A percentile compares a stretch with the other conserved stretches of the same genome.
These are phyloP conservation scores for Saccharomycopsis microspora DNA, from an alignment of 805 yeast species.

Conservation along the genomic window DNA sequence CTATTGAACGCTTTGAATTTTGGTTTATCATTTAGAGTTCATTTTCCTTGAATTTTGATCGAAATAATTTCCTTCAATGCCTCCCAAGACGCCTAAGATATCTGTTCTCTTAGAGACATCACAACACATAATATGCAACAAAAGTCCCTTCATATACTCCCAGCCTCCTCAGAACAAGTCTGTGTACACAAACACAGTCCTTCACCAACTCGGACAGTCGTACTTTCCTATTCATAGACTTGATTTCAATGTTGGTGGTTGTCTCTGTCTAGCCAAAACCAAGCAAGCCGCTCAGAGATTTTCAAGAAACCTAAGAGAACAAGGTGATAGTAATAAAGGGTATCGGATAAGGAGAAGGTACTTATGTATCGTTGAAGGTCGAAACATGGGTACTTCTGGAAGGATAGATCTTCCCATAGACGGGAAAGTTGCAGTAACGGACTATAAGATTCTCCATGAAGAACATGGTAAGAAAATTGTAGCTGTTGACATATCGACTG, in stretches of 20 bases:
- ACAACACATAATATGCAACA: not conserved
- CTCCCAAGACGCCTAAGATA: too few relatives aligned
- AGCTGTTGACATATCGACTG: conserved; percentile 26
- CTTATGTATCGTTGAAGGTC: conserved; percentile 20
- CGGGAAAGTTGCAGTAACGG: conserved; percentile 13
- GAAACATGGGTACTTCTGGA: not conserved
- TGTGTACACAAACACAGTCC: not conserved
- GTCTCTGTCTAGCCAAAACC: conserved; percentile 26
- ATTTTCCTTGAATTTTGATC: too few relatives aligned
- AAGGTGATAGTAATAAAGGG: conserved; percentile 28
- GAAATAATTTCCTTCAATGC: too few relatives aligned
- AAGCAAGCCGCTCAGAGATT: conserved; percentile 24
- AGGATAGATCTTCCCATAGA: conserved; percentile 4
- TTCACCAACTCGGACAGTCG: not conserved
- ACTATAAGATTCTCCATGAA: conserved; percentile 13
- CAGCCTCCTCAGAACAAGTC: not conserved
- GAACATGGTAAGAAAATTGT: conserved; percentile 15
- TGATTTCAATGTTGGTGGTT: conserved; percentile 31
- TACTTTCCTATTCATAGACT: conserved; percentile 27
- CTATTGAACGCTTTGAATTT: too few relatives aligned
- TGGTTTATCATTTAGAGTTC: too few relatives aligned
- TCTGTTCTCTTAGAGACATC: not conserved
- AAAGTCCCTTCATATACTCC: not conserved
- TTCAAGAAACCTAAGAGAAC: conserved; percentile 22
- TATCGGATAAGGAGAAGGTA: conserved; percentile 25